A percentile compares a stretch with the other conserved stretches of the same genome.
phyloP scores from a whole-genome alignment of 2,329 filamentous ascomycete species.

The Westerdykella ornata region DNA sequence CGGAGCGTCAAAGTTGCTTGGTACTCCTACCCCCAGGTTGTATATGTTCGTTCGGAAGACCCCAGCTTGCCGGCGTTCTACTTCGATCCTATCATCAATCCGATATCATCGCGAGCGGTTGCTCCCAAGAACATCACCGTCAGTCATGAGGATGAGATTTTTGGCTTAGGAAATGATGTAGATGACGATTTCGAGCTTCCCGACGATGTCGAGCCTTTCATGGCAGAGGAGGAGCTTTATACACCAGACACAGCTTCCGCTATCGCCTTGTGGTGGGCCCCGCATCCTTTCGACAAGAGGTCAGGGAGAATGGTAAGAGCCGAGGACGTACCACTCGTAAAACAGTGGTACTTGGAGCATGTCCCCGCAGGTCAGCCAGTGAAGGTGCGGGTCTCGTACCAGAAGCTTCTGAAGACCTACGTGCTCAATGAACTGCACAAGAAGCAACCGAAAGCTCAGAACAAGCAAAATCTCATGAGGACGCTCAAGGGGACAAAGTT shows the following conservation, averaged over 20 bases:
- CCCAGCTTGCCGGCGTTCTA: slow-evolving; percentile 91
- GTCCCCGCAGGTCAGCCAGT: slow-evolving; percentile 85
- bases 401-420: slow-evolving; percentile 92
- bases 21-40: slow-evolving; percentile 89
- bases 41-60: slow-evolving; percentile 83
- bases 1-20: slow-evolving; percentile 88
- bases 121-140: slow-evolving; percentile 89
- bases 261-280: slow-evolving; percentile 96
- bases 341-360: slow-evolving; percentile 98
- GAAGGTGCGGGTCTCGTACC: slow-evolving; percentile 96
- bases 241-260: slow-evolving; percentile 85
- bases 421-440: slow-evolving; percentile 96
- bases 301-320: slow-evolving; percentile 95
- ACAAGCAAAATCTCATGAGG: slow-evolving; percentile 83
- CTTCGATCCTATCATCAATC: slow-evolving; percentile 96
- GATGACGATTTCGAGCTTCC: slow-evolving; percentile 84
- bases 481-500: slow-evolving; percentile 96
- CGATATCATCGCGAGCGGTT: slow-evolving; percentile 89
- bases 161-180: slow-evolving; percentile 73
- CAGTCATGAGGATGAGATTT: slow-evolving; percentile 89
- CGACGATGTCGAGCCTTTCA: slow-evolving; percentile 73
- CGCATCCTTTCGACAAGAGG: slow-evolving; percentile 87
- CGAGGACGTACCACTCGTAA: slow-evolving; percentile 92
- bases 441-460: slow-evolving; percentile 89
- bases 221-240: slow-evolving; percentile 81